Conservation (phyloP, 257 asterid species). For the Galeopsis tetrahit region DNA sequence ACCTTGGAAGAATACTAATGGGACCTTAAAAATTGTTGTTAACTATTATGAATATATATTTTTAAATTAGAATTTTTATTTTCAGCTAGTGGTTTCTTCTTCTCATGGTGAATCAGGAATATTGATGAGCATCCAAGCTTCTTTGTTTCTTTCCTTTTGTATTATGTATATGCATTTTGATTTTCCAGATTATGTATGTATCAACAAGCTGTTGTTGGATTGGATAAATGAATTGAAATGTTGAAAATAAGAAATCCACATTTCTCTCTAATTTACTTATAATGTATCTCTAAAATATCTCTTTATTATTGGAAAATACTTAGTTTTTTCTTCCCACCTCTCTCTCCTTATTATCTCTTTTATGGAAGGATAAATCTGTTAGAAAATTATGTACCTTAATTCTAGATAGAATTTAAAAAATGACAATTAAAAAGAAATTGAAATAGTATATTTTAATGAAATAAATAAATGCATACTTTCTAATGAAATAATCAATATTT, state of each 20-base stretch:
- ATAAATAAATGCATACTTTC: too few relatives aligned
- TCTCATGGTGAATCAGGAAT: constrained; percentile 32
- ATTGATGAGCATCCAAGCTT: background rate
- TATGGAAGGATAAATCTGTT: too few relatives aligned
- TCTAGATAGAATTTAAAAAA: too few relatives aligned
- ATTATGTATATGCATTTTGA: constrained; percentile 1
- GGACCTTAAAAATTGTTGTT: constrained; percentile 47
- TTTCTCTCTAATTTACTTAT: too few relatives aligned
- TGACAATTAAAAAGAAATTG: too few relatives aligned
- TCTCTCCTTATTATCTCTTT: too few relatives aligned
- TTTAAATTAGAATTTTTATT: constrained; percentile 26
- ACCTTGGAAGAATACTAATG: constrained; percentile 61
- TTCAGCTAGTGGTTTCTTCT: constrained; percentile 8
- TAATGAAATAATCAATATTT: too few relatives aligned
- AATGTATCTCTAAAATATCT: too few relatives aligned
- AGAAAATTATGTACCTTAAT: too few relatives aligned
- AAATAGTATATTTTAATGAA: too few relatives aligned
- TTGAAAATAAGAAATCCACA: background rate
- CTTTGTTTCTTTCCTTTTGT: background rate
- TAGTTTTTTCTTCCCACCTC: too few relatives aligned
- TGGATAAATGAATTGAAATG: background rate
- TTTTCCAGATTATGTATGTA: constrained; percentile 5
- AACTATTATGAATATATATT: constrained; percentile 29
- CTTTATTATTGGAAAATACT: too few relatives aligned
- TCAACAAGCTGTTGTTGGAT: background rate